Base-by-base conservation (phyloP, 2,329 filamentous ascomycete species). In the Bipolaris sorokiniana region DNA sequence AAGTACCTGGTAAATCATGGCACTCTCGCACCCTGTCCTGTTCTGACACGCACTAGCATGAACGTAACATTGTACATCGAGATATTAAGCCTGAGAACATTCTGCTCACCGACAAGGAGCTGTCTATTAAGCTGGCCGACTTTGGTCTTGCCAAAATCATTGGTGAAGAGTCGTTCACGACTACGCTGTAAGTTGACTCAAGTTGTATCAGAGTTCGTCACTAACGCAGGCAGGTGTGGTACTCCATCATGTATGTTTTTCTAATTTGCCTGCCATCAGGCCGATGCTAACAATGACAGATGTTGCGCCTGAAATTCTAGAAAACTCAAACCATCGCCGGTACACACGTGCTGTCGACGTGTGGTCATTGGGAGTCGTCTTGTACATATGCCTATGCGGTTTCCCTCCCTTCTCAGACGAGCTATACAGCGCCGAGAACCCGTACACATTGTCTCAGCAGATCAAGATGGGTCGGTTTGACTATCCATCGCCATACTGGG, bases 61-160 rank as follows among this genome's bases (percentile, higher is more conserved):
- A 98, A 59, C 90, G 95, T 61, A 96, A 95, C 69, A 96, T 99
- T 75, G 93, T 98, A 5, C 95, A 99, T 76, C 90, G 95, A 56
- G 95, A 99, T 69, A 97, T 99, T 78, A 98, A 97, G 77, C 94
- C 93, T 0, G 94, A 98, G 74, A 98, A 98, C 70, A 98, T 99
- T 33, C 80, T 99, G 7, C 81, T 99, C 34, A 87, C 90, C 5
- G 92, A 97, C 77, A 92, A 91, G 70, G 84, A 95, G 33, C 80
- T 97, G 26, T 88, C 88, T 57, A 89, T 97, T 62, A 99, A 99
- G 78, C 80, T 99, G 59, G 95, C 93, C 18, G 95, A 99, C 77
- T 99, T 99, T 77, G 95, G 95, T 44, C 84, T 99, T 36, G 94
- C 95, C 40, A 99, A 99, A 79, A 98, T 99, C 64, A 97, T 99